Evolutionary conservation across 345 rosid genomes (phyloP), one percentile per base, ranked within the genome.

Genomic region (Gossypium longicalyx): DNA sequence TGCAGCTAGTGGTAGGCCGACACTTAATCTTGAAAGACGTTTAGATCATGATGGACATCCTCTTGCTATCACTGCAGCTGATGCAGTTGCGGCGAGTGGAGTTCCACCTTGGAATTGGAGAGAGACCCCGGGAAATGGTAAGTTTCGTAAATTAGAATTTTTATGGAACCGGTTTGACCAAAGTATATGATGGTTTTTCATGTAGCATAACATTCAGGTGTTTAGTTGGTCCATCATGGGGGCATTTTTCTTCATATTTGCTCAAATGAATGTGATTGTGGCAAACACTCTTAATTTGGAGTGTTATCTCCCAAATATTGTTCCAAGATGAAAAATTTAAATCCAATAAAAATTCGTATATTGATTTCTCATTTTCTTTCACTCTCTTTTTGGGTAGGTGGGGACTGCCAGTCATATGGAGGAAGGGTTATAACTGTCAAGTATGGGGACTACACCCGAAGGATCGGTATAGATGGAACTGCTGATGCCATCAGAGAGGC

Each of bases 101-200:
- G 97, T 95, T 83, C 93, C 98, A 85, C 97, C 99, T 47, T 95
- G 99, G 99, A 90, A 88, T 76, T 95, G 99, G 99, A 89, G 98
- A 80, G 98, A 95, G 59, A 78, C 93, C 64, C 94, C 99, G 48
- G 98, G 91, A 82, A 93, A 83, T 75, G 98, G 98, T 60, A 60
- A 60, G 43, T 60, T 25, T 17, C 9, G 63, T 58, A 25, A 23
- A 59, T 59, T 58, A 58, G 8, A 22, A 23, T 22, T 11, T 58
- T 58, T 23, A 3, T 13, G 12, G 7, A 58, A 58, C 38, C 15
- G 34, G 29, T 58, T 58, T 23, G 3, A 12, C 17, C 27, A 22
- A 22, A 58, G 12, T 1, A 11, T 57, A 11, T 57, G 25, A 57
- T 57, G 67, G 72, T 77, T 72, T 51, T 59, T n/a, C 20, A 25